Evolutionary conservation across 371 early-diverging fungal genomes (phyloP).

Genomic region (Syncephalastrum monosporum): DNA sequence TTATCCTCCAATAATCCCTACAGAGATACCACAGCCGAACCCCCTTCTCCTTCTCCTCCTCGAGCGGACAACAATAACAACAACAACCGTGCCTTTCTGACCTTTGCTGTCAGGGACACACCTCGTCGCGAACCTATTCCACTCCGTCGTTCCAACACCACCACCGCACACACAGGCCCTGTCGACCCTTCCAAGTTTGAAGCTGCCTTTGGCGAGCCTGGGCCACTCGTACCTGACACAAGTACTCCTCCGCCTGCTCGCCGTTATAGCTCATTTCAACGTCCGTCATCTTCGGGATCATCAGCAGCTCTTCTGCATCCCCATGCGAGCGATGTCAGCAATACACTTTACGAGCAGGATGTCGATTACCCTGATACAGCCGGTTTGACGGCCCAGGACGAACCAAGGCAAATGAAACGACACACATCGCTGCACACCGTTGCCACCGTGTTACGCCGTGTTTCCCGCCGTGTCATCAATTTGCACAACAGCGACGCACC

Average conservation of each 20-base stretch:
- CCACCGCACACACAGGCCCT: constrained; percentile 3
- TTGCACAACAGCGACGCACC: constrained; percentile 17
- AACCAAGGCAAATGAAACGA: constrained; percentile 5
- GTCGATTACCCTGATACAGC: constrained; percentile 42
- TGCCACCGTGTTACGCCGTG: constrained; percentile 21
- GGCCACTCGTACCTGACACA: no score
- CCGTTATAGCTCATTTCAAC: no score
- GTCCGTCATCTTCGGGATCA: no score
- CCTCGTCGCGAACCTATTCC: constrained; percentile 3
- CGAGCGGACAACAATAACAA: no score
- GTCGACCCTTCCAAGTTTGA: constrained; percentile 9
- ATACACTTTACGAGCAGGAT: constrained; percentile 9
- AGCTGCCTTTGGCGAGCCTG: constrained; percentile 10
- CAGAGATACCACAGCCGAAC: constrained; percentile 7
- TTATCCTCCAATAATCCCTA: constrained; percentile 19
- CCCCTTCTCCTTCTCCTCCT: background rate
- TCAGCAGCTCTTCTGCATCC: no score
- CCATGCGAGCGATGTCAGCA: no score
- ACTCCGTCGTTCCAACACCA: constrained; percentile 1
- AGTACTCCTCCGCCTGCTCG: no score
- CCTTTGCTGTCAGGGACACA: constrained; percentile 11
- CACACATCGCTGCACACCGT: constrained; percentile 27
- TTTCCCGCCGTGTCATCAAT: constrained; percentile 34
- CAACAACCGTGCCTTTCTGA: constrained; percentile 8
- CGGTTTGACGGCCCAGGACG: constrained; percentile 28